phyloP scores from a whole-genome alignment of 805 yeast species.

The Starmerella riodocensis region DNA sequence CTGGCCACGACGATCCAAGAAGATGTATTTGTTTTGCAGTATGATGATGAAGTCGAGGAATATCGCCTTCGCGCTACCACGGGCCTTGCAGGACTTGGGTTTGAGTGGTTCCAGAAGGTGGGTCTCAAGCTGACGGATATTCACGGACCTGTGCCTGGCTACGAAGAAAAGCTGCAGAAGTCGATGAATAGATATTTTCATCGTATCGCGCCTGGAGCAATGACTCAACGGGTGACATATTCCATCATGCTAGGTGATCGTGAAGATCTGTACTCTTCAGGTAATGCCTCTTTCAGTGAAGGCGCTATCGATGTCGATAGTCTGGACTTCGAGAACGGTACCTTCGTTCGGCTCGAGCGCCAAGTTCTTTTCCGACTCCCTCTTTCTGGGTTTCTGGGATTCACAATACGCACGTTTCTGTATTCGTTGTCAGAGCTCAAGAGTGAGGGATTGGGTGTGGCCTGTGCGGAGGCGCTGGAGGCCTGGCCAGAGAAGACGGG shows the following conservation, averaged over 20 bases:
- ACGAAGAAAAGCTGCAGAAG: constrained; percentile 38
- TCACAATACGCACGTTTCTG: constrained; percentile 44
- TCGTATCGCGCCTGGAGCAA: constrained; percentile 39
- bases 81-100: constrained; percentile 60
- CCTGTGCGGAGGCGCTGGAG: constrained; percentile 50
- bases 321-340: constrained; percentile 30
- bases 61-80: constrained; percentile 45
- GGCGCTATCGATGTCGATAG: constrained; percentile 22
- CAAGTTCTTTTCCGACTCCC: constrained; percentile 46
- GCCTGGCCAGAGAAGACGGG: constrained; percentile 48
- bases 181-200: constrained; percentile 60
- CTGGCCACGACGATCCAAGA: constrained; percentile 38
- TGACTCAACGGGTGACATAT: constrained; percentile 58
- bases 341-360: constrained; percentile 45
- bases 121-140: constrained; percentile 45
- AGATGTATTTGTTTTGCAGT: constrained; percentile 49
- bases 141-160: constrained; percentile 65
- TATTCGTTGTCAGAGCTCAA: constrained; percentile 39
- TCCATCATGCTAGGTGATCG: constrained; percentile 29
- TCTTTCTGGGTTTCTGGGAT: constrained; percentile 33
- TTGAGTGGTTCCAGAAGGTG: constrained; percentile 46
- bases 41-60: constrained; percentile 24
- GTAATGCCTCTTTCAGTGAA: constrained; percentile 2
- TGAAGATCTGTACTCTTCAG: constrained; percentile 8
- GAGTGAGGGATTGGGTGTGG: constrained; percentile 35